A percentile compares a stretch with the other conserved stretches of the same genome.
Conservation (phyloP, 2,329 filamentous ascomycete genomes). For the Bipolaris cookei region DNA sequence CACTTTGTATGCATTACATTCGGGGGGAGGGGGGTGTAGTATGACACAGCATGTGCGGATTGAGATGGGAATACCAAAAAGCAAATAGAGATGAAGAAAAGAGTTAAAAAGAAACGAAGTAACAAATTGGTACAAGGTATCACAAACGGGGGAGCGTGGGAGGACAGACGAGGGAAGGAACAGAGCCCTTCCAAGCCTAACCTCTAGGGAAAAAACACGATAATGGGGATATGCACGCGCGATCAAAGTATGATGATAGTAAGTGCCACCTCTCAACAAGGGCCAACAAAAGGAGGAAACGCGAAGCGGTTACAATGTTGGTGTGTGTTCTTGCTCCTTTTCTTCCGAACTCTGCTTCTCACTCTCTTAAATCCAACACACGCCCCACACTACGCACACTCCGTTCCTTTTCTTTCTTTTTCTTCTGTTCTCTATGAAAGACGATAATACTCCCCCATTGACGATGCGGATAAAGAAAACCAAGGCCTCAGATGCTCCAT, state of each 20-base stretch:
- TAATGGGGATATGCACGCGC: background rate
- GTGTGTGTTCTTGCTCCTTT: background rate
- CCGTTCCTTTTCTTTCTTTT: background rate
- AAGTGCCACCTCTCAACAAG: background rate
- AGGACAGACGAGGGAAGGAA: background rate
- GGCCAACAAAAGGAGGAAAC: background rate
- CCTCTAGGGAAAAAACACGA: background rate
- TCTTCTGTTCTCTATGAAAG: background rate
- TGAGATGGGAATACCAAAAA: background rate
- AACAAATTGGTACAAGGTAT: background rate
- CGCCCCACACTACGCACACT: background rate
- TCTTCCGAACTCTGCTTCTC: too few species aligned
- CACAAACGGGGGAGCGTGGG: background rate
- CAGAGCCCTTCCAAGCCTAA: background rate
- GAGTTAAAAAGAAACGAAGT: background rate
- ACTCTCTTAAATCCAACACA: too few species aligned
- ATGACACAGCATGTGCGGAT: too few species aligned
- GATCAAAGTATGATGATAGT: background rate
- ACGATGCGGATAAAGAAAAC: background rate
- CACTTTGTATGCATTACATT: too few species aligned
- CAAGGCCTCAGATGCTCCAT: slow-evolving; percentile 3
- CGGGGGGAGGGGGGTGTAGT: too few species aligned
- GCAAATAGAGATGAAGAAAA: background rate
- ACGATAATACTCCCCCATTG: background rate
- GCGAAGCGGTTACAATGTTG: background rate